phyloP scores from a whole-genome alignment of 2,329 filamentous ascomycete genomes.

The Metarhizium sp. region DNA sequence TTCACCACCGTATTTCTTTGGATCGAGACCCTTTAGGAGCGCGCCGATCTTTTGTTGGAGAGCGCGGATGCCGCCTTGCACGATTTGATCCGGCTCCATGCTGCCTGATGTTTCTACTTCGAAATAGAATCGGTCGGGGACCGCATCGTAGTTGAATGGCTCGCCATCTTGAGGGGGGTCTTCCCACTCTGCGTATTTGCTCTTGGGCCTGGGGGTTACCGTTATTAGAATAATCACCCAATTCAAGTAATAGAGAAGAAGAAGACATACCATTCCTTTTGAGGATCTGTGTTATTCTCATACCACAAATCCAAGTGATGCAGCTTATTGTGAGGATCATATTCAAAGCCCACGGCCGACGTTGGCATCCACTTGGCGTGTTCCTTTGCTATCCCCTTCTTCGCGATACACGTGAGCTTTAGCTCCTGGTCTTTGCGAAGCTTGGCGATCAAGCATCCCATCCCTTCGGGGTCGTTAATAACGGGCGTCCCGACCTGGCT shows the following conservation, averaged over 20 bases:
- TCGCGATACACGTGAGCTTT: conserved; percentile 83
- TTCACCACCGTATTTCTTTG: conserved; percentile 39
- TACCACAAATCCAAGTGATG: conserved; percentile 92
- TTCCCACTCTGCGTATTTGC: conserved; percentile 70
- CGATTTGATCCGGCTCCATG: conserved; percentile 80
- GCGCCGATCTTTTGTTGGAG: conserved; percentile 84
- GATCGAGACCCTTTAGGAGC: conserved; percentile 53
- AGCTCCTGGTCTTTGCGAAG: conserved; percentile 83
- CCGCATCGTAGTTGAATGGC: conserved; percentile 82
- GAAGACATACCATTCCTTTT: conserved; percentile 67
- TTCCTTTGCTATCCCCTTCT: conserved; percentile 98
- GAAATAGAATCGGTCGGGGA: conserved; percentile 80
- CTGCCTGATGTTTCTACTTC: conserved; percentile 85
- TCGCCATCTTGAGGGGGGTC: conserved; percentile 73
- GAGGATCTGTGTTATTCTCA: conserved; percentile 62
- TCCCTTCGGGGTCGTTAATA: conserved; percentile 71
- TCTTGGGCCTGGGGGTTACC: conserved; percentile 57
- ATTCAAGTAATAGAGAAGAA: not conserved
- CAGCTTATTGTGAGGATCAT: conserved; percentile 95
- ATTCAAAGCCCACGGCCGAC: conserved; percentile 89
- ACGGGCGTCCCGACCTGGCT: conserved; percentile 77
- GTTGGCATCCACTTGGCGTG: conserved; percentile 97
- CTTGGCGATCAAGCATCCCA: conserved; percentile 83
- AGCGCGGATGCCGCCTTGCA: conserved; percentile 79
- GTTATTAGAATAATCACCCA: not conserved